These are phyloP conservation scores for Cyclotella sp. DNA, from an alignment of 108 stramenopile species.

Conservation along the genomic window DNA sequence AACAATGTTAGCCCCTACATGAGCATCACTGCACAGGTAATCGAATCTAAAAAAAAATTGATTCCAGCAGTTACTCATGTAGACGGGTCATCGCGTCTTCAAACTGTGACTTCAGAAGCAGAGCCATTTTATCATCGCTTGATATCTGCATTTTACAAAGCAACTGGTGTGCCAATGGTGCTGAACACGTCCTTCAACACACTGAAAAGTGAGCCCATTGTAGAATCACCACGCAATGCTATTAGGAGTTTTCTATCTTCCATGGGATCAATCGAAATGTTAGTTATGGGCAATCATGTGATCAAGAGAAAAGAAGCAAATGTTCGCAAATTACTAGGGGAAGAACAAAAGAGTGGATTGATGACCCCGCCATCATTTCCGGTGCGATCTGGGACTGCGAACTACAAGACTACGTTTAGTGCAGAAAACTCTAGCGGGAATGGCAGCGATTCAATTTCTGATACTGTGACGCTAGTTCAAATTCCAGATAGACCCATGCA, in stretches of 20 bases:
- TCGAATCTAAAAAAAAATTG: constrained; percentile 53
- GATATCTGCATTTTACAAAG: constrained; percentile 79
- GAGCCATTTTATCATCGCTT: constrained; percentile 87
- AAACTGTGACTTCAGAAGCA: constrained; percentile 86
- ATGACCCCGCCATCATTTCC: constrained; percentile 66
- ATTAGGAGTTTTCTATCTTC: constrained; percentile 86
- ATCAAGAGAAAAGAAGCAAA: constrained; percentile 76
- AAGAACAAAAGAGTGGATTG: constrained; percentile 55
- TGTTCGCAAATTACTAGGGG: constrained; percentile 71
- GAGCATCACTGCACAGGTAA: constrained; percentile 88
- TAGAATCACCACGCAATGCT: constrained; percentile 89
- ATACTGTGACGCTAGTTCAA: constrained; percentile 65
- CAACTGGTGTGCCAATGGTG: constrained; percentile 95
- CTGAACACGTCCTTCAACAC: constrained; percentile 97
- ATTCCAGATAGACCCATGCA: constrained; percentile 89
- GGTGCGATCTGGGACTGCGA: constrained; percentile 62
- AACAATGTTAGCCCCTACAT: constrained; percentile 86
- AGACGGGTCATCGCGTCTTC: constrained; percentile 93
- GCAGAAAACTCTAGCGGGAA: constrained; percentile 14
- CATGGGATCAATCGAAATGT: constrained; percentile 86
- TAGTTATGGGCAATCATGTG: constrained; percentile 87
- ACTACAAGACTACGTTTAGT: constrained; percentile 65
- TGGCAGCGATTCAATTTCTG: constrained; percentile 38
- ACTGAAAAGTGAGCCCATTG: constrained; percentile 91
- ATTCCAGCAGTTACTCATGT: constrained; percentile 96